Evolutionary conservation across 129 eudicot genomes (phyloP), one percentile per base, ranked within the genome.

Genomic region (Scalesia atractyloides): DNA sequence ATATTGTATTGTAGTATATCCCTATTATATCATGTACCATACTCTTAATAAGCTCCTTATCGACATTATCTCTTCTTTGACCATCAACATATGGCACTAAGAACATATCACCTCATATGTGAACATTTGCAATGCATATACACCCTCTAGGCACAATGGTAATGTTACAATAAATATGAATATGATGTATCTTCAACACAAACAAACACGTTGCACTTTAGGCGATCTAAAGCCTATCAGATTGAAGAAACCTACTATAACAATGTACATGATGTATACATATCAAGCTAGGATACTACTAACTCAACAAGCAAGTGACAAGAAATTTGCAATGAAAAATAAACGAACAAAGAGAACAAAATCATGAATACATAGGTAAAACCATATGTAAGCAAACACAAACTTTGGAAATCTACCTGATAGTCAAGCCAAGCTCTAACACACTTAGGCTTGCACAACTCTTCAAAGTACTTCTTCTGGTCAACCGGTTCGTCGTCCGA

Each of bases 401-500:
- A n/a, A 72, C 57, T 46, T 10, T 24, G 34, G 4, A 72, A 14
- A 18, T 33, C 33, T 34, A 91, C 97, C 97, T 87, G 89, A 82
- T 91, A 90, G 4, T 84, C 89, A 39, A 84, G 86, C 64, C 83
- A 80, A 44, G 89, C 86, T 82, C 84, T 82, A 56, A 85, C 92
- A 80, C 97, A 91, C 69, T 83, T 86, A 46, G 95, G 91, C 73
- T 85, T 91, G 89, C 97, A 87, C 62, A 75, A 67, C 30, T 86
- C 89, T 80, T 89, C 96, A 49, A 82, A 78, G 64, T 77, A 72
- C 78, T 77, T 84, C 89, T 89, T 89, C 64, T 78, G 96, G 66
- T 89, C 96, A 47, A 89, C 90, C 4, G 92, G 96, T 78, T 89
- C 96, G 64, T 89, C 96, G 15, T 89, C 96, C 54, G 92, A 69